Percentiles rank a stretch among this genome's conserved stretches.
phyloP scores from a whole-genome alignment of 441 rosid species.

The Dalechampia spathulata region DNA sequence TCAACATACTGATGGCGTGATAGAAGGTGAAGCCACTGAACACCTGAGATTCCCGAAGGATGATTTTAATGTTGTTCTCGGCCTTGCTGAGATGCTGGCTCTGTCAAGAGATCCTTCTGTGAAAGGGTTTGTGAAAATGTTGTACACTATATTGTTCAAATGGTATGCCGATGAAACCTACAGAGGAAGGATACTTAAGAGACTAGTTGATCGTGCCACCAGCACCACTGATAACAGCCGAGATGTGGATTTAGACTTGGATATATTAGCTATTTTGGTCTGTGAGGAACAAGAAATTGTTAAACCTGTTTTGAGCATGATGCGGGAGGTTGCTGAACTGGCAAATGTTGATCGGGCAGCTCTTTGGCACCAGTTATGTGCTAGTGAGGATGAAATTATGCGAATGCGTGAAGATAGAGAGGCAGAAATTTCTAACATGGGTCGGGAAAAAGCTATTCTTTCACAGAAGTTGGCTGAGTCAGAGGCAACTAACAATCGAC shows the following conservation, averaged over 20 bases:
- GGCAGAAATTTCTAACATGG: slow-evolving; percentile 59
- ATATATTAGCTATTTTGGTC: slow-evolving; percentile 72
- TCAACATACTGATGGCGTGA: slow-evolving; percentile 45
- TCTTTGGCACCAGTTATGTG: slow-evolving; percentile 95
- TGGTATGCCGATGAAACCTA: slow-evolving; percentile 81
- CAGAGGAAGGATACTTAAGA: slow-evolving; percentile 74
- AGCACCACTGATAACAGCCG: slow-evolving; percentile 53
- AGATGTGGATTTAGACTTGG: slow-evolving; percentile 71
- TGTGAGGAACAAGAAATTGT: slow-evolving; percentile 81
- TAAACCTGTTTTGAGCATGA: slow-evolving; percentile 73
- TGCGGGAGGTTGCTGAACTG: slow-evolving; percentile 84
- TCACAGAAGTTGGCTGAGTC: slow-evolving; percentile 70
- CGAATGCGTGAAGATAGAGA: slow-evolving; percentile 67
- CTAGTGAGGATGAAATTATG: slow-evolving; percentile 73
- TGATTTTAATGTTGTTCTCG: slow-evolving; percentile 72
- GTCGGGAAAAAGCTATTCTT: slow-evolving; percentile 50
- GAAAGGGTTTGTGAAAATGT: slow-evolving; percentile 78
- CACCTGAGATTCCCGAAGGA: slow-evolving; percentile 55
- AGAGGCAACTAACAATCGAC: slow-evolving; percentile 63
- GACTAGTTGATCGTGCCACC: slow-evolving; percentile 82
- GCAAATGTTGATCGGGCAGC: slow-evolving; percentile 94
- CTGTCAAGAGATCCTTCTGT: slow-evolving; percentile 68
- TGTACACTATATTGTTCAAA: slow-evolving; percentile 77
- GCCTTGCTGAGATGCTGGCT: slow-evolving; percentile 93
- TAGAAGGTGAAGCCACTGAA: slow-evolving; percentile 60